Evolutionary conservation across 2,329 filamentous ascomycete species (phyloP), one percentile per base, ranked within the genome.

Genomic region (Botryotinia calthae): DNA sequence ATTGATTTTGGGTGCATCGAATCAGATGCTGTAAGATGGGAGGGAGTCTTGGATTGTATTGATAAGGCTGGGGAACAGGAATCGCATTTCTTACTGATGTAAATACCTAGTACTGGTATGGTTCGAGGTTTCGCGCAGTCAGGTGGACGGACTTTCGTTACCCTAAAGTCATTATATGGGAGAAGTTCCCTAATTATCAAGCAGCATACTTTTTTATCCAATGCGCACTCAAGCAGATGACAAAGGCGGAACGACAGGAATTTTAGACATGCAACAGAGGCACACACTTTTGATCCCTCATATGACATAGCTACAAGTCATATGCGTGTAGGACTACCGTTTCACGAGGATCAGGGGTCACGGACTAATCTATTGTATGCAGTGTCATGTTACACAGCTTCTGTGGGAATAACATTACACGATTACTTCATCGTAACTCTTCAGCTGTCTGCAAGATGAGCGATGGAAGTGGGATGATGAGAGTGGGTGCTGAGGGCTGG

Each of bases 211-310:
- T 22, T 31, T 56, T 12, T 25, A n/a, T 44, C 40, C 34, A 42
- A 16, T 42, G 25, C n/a, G n/a, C 37, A 9, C 37, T 10, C 37
- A 31, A 42, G 28, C 2, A 37, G 37, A 25, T 40, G 48, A n/a
- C 20, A 56, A 68, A 44, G 51, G 51, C 65, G 48, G 34, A 68
- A 68, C 65, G 34, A 68, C 48, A 58, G 54, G 25, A 25, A 31
- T 68, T 34, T 42, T n/a, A 68, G 65, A 68, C 22, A 58, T 44
- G 37, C 65, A 68, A 68, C 65, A 42, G 34, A 42, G 34, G 18
- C 6, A 56, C 34, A 18, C 56, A 56, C 48, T 67, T 56, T 9
- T 31, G 25, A 42, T 67, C 10, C 37, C 18, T 48, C 16, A n/a
- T 44, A 10, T 25, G 7, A 34, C 4, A 65, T n/a, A 22, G 22